These are phyloP conservation scores for Lactifluus echinatus DNA, from an alignment of 768 basidiomycete genomes.

Conservation along the genomic window DNA sequence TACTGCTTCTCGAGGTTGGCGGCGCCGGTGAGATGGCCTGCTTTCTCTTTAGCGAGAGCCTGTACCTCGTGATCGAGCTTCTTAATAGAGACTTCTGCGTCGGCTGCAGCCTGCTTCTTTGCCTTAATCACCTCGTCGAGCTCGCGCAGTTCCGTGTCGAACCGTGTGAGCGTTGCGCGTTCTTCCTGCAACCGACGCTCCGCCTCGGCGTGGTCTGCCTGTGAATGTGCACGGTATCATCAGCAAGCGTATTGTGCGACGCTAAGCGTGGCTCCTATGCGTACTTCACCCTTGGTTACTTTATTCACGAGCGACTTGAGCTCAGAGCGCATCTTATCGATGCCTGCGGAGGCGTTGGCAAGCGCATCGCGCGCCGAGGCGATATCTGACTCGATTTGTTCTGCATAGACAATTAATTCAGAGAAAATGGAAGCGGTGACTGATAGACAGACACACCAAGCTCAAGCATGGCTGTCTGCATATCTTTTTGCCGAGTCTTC, in stretches of 20 bases:
- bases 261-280: too few relatives aligned
- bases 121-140: constrained; percentile 76
- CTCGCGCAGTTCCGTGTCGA: constrained; percentile 80
- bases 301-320: constrained; percentile 9
- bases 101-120: constrained; percentile 62
- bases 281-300: background rate
- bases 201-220: constrained; percentile 55
- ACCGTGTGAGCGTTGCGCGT: constrained; percentile 76
- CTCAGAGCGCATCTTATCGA: constrained; percentile 13
- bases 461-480: constrained; percentile 81
- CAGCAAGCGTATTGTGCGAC: background rate
- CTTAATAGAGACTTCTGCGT: constrained; percentile 57
- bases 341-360: background rate
- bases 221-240: background rate
- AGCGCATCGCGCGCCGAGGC: constrained; percentile 18
- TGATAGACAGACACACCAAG: constrained; percentile 47
- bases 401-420: constrained; percentile 30
- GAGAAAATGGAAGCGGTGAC: background rate
- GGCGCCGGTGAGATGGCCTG: constrained; percentile 41
- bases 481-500: constrained; percentile 83
- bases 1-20: constrained; percentile 70
- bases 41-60: constrained; percentile 54
- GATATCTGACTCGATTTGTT: constrained; percentile 76
- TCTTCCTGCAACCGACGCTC: constrained; percentile 74
- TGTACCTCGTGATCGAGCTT: constrained; percentile 65